Evolutionary conservation across 345 rosid genomes (phyloP).

Genomic region (Brassica napus): Da-Ae NC_063440.1:15726001-15726500

Average conservation of each 20-base stretch:
- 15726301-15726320: not conserved
- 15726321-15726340: not conserved
- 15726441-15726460: not conserved
- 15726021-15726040: not conserved
- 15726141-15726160: not conserved
- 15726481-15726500: not conserved
- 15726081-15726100: not conserved
- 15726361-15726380: not conserved
- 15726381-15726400: not conserved
- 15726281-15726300: not conserved
- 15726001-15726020: not conserved
- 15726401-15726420: not conserved
- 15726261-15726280: not conserved
- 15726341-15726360: not conserved
- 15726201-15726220: not conserved
- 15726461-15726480: not conserved
- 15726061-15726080: not conserved
- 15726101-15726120: not conserved
- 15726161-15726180: not conserved
- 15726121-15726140: not conserved
- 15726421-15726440: not conserved
- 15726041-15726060: not conserved
- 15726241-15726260: not conserved
- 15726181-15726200: not conserved
- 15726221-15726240: not conserved